Evolutionary conservation across 192 early-diverging fungal genomes (phyloP).

Genomic region (Mortierella claussenii): DNA sequence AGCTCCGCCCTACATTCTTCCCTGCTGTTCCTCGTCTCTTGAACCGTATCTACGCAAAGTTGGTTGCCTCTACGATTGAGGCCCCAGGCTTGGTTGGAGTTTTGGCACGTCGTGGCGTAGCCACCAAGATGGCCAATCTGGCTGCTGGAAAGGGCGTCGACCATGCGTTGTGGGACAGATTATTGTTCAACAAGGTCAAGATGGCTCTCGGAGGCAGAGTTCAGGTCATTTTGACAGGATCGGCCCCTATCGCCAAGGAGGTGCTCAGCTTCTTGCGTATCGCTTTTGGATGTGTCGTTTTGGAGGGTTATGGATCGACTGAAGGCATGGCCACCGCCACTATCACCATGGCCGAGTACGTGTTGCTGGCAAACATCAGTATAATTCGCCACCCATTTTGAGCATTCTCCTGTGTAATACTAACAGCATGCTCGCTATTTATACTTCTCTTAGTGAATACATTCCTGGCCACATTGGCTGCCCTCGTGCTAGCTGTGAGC

Average conservation of each 20-base stretch:
- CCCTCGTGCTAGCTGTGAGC: conserved; percentile 70
- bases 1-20: conserved; percentile 85
- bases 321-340: conserved; percentile 58
- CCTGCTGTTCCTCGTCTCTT: conserved; percentile 90
- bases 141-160: conserved; percentile 66
- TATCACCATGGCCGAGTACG: conserved; percentile 39
- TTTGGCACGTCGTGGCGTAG: conserved; percentile 69
- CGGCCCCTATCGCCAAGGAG: conserved; percentile 74
- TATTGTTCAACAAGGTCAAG: conserved; percentile 90
- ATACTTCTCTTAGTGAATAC: conserved; percentile 61
- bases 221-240: conserved; percentile 72
- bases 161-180: conserved; percentile 85
- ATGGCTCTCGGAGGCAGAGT: conserved; percentile 82
- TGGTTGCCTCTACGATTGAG: conserved; percentile 62
- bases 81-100: conserved; percentile 66
- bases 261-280: conserved; percentile 76
- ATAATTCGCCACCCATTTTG: not conserved
- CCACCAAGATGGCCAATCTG: conserved; percentile 70
- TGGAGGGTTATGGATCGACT: conserved; percentile 68
- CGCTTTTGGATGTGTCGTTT: conserved; percentile 70
- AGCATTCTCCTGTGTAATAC: not conserved
- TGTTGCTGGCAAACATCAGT: too few species aligned
- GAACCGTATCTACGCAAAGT: conserved; percentile 85
- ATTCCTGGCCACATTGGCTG: conserved; percentile 73
- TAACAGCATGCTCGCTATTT: too few species aligned